Evolutionary conservation across 352 stramenopile genomes (phyloP).

Genomic region (Blastocystis sp.): DNA sequence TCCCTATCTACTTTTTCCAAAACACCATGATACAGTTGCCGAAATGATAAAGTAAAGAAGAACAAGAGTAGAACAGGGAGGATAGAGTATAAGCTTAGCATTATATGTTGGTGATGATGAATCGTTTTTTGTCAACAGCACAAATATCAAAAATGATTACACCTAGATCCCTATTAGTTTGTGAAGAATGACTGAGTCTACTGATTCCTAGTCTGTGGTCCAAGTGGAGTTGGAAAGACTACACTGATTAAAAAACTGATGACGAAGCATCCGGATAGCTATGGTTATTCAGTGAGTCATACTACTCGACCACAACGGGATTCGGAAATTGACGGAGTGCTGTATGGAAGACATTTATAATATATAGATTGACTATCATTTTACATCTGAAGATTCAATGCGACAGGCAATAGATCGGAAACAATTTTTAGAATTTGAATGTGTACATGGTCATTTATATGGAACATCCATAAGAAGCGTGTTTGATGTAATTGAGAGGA

Average conservation of each 20-base stretch:
- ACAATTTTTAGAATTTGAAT: constrained; percentile 81
- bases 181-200: not conserved
- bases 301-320: constrained; percentile 76
- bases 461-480: constrained; percentile 81
- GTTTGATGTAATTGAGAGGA: constrained; percentile 76
- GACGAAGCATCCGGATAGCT: constrained; percentile 77
- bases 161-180: constrained; percentile 18
- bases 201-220: constrained; percentile 78
- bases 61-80: not conserved
- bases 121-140: not conserved
- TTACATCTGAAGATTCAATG: constrained; percentile 78
- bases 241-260: constrained; percentile 84
- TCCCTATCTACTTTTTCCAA: too few relatives aligned
- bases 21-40: too few relatives aligned
- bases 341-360: not conserved
- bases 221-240: constrained; percentile 85
- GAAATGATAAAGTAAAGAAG: not conserved
- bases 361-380: constrained; percentile 81
- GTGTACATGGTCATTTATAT: constrained; percentile 86
- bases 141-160: not conserved
- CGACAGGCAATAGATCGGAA: constrained; percentile 77
- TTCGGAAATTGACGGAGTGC: constrained; percentile 21
- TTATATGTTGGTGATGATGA: not conserved
- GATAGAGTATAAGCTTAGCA: not conserved
- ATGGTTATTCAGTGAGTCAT: constrained; percentile 86